phyloP scores from a whole-genome alignment of 306 rosid species.

The Ammopiptanthus mongolicus region DNA sequence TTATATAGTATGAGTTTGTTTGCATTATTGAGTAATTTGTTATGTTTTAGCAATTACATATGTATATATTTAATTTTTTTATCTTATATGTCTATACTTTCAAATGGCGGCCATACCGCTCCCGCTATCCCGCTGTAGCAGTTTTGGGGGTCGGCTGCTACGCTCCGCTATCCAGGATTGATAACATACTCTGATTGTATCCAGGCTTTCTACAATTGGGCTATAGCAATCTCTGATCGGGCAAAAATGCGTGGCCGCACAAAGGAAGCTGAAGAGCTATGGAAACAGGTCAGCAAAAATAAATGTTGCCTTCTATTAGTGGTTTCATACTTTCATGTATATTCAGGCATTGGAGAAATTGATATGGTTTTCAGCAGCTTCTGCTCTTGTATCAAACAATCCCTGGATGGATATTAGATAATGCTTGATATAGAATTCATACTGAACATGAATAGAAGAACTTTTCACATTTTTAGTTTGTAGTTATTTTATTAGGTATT shows the following conservation, averaged over 20 bases:
- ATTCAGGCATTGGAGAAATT: neutral
- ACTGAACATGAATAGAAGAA: neutral
- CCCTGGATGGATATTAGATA: neutral
- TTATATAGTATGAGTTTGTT: too few relatives aligned
- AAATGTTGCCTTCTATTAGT: constrained; percentile 14
- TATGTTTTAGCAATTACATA: too few relatives aligned
- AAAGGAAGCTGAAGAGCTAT: constrained; percentile 98
- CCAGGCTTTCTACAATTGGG: constrained; percentile 99
- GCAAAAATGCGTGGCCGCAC: constrained; percentile 99
- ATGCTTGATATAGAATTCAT: constrained; percentile 1
- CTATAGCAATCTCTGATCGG: constrained; percentile 97
- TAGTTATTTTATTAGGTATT: neutral
- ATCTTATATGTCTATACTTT: too few relatives aligned
- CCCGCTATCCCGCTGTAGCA: too few relatives aligned
- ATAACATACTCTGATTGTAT: constrained; percentile 10
- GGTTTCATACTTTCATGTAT: neutral
- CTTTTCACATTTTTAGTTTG: constrained; percentile 7
- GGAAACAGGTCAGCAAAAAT: constrained; percentile 83
- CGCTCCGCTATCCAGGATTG: too few relatives aligned
- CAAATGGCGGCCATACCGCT: too few relatives aligned
- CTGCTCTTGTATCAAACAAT: neutral
- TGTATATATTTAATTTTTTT: too few relatives aligned
- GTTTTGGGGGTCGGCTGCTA: too few relatives aligned
- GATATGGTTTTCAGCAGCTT: neutral
- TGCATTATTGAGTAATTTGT: too few relatives aligned